phyloP scores from a whole-genome alignment of 768 basidiomycete species.

The Tricholoma sp. region DNA sequence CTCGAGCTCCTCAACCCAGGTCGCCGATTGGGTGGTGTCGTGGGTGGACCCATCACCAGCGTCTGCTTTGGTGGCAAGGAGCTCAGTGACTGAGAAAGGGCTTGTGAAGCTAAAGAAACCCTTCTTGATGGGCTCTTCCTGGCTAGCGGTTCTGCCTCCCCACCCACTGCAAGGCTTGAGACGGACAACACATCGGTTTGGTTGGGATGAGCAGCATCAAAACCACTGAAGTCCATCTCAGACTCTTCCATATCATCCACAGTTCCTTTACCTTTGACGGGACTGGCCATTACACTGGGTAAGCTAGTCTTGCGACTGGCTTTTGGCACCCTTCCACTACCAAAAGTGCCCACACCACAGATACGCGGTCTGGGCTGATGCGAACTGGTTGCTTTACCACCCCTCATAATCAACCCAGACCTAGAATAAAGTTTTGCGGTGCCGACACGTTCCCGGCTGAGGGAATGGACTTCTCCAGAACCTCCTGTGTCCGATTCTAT shows the following conservation, averaged over 20 bases:
- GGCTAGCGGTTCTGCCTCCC: slow-evolving; percentile 23
- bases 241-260: not conserved
- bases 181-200: slow-evolving; percentile 1
- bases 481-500: not conserved
- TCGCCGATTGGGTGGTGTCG: slow-evolving; percentile 32
- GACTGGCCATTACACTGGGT: slow-evolving; percentile 44
- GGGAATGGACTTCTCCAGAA: not conserved
- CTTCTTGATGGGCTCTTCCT: slow-evolving; percentile 36
- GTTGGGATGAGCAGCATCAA: slow-evolving; percentile 9
- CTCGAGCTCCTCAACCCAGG: slow-evolving; percentile 35
- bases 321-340: slow-evolving; percentile 26
- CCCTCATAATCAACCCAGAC: slow-evolving; percentile 14
- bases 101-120: slow-evolving; percentile 54
- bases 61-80: slow-evolving; percentile 35
- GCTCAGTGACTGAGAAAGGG: slow-evolving; percentile 60
- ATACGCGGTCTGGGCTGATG: slow-evolving; percentile 10
- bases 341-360: slow-evolving; percentile 15
- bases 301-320: slow-evolving; percentile 44
- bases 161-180: slow-evolving; percentile 27
- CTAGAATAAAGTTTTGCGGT: slow-evolving; percentile 9
- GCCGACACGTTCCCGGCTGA: not conserved
- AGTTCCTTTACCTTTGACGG: slow-evolving; percentile 34
- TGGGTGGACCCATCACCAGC: slow-evolving; percentile 43
- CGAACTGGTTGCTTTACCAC: not conserved
- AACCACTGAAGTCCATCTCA: slow-evolving; percentile 1